Evolutionary conservation across 495 filamentous ascomycete genomes (phyloP), one percentile per base, ranked within the genome.

Genomic region (Penicillium odoratum): DNA sequence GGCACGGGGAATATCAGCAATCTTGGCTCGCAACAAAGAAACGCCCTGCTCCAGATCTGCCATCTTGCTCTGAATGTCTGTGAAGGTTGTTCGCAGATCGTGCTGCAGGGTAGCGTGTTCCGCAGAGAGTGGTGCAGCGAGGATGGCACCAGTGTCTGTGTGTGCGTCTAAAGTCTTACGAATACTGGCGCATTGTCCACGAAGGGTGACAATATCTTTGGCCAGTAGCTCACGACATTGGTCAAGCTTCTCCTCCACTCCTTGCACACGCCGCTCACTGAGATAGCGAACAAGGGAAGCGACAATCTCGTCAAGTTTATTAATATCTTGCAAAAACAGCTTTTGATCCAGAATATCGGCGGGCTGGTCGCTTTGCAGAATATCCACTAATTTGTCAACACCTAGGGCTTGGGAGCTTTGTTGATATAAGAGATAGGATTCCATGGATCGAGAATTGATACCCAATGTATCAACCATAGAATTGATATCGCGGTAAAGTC

Each of bases 381-480:
- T 66, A 11, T 71, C 47, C 15, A 72, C 53, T 68, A 66, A 74
- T 29, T 69, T 61, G 25, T 62, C 56, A 36, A 52, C 45, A 36
- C 87, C 82, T 11, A 95, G 80, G 55, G 89, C 79, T 45, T 84
- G 74, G 40, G 79, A 72, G 3, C 68, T 68, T 53, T 86, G 79
- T 53, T 85, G 78, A 51, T 74, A 74, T 33, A 82, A 69, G 31
- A 90, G 79, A 67, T 91, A 99, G 0, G 83, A 81, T 46, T 84
- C 75, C 28, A 99, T 71, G 10, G 86, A 83, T 5, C 90, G 85
- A 28, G 88, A 85, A 69, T 97, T 97, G 33, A 98, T 79, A 7
- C 93, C 95, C 18, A 97, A 71, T 3, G 89, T 92, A 65, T 97
- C 92, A 29, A 98, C 83, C 94, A 98, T 99, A 11, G 88, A 89